phyloP scores from a whole-genome alignment of 228 moss, liverwort and hornwort genomes.

The Sphagnum magellanicum region DNA sequence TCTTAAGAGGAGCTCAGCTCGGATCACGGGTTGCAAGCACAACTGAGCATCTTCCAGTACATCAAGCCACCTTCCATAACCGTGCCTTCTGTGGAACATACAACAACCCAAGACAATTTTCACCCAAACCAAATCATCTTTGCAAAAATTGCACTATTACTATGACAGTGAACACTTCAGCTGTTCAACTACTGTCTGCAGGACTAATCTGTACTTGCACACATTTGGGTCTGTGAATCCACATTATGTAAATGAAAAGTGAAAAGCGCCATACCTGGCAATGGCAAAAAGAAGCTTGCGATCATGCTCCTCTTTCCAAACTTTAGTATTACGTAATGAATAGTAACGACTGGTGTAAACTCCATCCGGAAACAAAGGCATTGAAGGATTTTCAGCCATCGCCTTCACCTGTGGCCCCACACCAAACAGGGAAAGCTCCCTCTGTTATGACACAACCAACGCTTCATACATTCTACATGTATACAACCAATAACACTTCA shows the following conservation, averaged over 20 bases:
- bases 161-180: too few species aligned
- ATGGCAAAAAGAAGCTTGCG: constrained; percentile 90
- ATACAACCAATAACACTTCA: neutral
- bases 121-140: too few species aligned
- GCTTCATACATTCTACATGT: too few species aligned
- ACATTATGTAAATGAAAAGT: neutral
- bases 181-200: too few species aligned
- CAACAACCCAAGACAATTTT: neutral
- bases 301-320: constrained; percentile 99
- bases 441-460: too few species aligned
- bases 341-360: constrained; percentile 90
- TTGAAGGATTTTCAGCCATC: constrained; percentile 66
- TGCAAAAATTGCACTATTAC: too few species aligned
- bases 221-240: too few species aligned
- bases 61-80: constrained; percentile 95
- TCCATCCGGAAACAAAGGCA: constrained; percentile 75
- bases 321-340: constrained; percentile 91
- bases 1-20: constrained; percentile 83
- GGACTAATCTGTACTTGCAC: too few species aligned
- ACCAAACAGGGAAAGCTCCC: too few species aligned
- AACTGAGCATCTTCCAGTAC: constrained; percentile 93
- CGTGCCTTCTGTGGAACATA: constrained; percentile 47
- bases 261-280: constrained; percentile 38
- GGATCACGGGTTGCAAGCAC: constrained; percentile 76
- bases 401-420: constrained; percentile 59